These are phyloP conservation scores for Dichomitus squalens DNA, from an alignment of 1,284 basidiomycete species.

Conservation along the genomic window DNA sequence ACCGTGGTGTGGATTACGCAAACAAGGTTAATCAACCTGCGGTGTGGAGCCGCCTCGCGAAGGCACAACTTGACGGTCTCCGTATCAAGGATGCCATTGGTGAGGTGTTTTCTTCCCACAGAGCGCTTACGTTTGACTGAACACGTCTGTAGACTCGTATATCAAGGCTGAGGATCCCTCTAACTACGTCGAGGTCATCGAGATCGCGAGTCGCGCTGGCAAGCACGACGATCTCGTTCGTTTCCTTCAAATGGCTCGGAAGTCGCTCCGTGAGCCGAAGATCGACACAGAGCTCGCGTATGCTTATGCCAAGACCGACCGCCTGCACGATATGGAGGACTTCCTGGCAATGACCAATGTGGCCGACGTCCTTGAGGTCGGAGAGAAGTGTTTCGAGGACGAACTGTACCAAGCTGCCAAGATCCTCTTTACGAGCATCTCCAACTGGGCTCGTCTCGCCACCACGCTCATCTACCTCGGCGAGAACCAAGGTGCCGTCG, in stretches of 20 bases:
- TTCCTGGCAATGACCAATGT: conserved; percentile 99
- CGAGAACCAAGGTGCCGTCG: conserved; percentile 97
- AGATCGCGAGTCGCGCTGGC: conserved; percentile 94
- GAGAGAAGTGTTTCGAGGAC: conserved; percentile 99
- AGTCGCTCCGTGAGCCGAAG: conserved; percentile 94
- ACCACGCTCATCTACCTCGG: conserved; percentile 98
- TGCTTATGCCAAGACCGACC: conserved; percentile 96
- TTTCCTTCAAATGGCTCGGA: conserved; percentile 99
- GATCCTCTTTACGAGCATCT: conserved; percentile 94
- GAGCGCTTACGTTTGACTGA: not conserved
- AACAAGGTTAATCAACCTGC: conserved; percentile 97
- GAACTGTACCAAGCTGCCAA: conserved; percentile 98
- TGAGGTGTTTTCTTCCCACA: conserved; percentile 34
- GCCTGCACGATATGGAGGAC: conserved; percentile 99
- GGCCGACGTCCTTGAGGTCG: conserved; percentile 93
- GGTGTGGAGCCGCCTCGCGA: conserved; percentile 96
- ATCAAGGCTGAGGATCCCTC: conserved; percentile 98
- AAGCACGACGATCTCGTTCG: conserved; percentile 98
- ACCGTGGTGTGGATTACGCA: conserved; percentile 95
- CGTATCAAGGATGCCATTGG: conserved; percentile 98
- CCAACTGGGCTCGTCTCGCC: conserved; percentile 97
- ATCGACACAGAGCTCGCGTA: conserved; percentile 98
- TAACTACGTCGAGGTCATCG: conserved; percentile 96
- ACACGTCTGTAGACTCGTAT: conserved; percentile 78
- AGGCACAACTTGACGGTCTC: conserved; percentile 98